Evolutionary conservation across 2,329 filamentous ascomycete genomes (phyloP).

Genomic region (Colletotrichum tamarilloi): DNA sequence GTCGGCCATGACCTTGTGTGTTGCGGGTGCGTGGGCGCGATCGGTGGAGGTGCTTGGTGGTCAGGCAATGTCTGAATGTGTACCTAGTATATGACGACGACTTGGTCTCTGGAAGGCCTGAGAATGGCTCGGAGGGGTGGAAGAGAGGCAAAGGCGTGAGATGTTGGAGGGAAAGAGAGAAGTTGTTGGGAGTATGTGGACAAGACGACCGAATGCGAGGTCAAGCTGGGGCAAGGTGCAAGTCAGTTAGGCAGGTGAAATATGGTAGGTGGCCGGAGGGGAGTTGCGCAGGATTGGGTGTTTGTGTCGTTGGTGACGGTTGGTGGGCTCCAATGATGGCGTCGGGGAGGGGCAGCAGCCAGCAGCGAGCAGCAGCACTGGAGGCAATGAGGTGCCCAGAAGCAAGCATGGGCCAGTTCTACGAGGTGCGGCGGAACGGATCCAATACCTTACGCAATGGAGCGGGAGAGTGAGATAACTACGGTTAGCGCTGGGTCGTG

Average conservation of each 20-base stretch:
- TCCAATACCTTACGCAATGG: too few relatives aligned
- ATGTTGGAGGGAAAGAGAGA: not conserved
- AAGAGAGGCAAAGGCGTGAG: not conserved
- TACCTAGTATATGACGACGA: slow-evolving; percentile 2
- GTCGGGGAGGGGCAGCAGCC: slow-evolving; percentile 26
- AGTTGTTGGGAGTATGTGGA: slow-evolving; percentile 19
- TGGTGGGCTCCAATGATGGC: slow-evolving; percentile 22
- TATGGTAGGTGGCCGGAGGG: slow-evolving; percentile 18
- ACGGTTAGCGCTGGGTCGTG: not conserved
- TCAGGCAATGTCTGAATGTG: not conserved
- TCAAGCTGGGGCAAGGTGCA: slow-evolving; percentile 2
- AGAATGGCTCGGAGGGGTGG: not conserved
- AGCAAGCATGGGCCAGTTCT: not conserved
- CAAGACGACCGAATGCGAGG: slow-evolving; percentile 13
- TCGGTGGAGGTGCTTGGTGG: not conserved
- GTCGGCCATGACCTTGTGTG: slow-evolving; percentile 68
- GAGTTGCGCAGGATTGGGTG: slow-evolving; percentile 27
- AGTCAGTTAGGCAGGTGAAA: slow-evolving; percentile 8
- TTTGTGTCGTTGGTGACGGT: slow-evolving; percentile 22
- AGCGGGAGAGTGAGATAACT: not conserved
- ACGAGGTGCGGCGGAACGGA: not conserved
- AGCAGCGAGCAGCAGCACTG: not conserved
- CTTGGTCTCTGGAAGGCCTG: not conserved
- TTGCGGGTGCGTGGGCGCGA: not conserved
- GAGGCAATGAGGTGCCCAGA: not conserved